A percentile compares a stretch with the other conserved stretches of the same genome.
These are phyloP conservation scores for Beauveria varroae DNA, from an alignment of 2,329 filamentous ascomycete species.

Conservation along the genomic window DNA sequence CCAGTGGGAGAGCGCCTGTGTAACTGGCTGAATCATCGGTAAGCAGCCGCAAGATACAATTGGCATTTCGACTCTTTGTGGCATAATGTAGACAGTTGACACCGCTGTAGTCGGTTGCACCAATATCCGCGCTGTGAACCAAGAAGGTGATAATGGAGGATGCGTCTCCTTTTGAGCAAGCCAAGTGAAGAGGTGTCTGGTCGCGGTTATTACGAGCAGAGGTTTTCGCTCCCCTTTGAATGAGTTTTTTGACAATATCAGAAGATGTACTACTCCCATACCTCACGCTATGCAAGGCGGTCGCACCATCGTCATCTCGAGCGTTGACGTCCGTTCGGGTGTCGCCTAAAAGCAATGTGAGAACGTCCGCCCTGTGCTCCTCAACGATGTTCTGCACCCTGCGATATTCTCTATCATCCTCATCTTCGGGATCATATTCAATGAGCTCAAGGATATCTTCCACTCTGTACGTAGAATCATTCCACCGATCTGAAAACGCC, in stretches of 20 bases:
- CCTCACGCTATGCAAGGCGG: not conserved
- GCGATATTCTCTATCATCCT: not conserved
- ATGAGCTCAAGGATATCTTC: not conserved
- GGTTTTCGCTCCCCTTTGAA: not conserved
- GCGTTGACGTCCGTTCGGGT: not conserved
- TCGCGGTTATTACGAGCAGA: not conserved
- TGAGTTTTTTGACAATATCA: not conserved
- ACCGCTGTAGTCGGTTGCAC: not conserved
- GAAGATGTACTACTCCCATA: not conserved
- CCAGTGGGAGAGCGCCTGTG: not conserved
- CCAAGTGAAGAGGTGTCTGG: not conserved
- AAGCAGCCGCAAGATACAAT: not conserved
- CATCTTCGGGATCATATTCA: not conserved
- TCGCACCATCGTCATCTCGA: not conserved
- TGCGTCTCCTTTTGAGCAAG: not conserved
- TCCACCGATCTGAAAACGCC: not conserved
- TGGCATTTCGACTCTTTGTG: not conserved
- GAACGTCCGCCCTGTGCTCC: too few species aligned
- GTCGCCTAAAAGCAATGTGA: too few species aligned
- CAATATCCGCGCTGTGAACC: not conserved
- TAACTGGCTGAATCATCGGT: not conserved
- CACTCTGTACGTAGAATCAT: not conserved
- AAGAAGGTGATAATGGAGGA: not conserved
- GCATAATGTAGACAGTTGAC: not conserved
- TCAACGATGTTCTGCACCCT: too few species aligned